phyloP scores from a whole-genome alignment of 2,329 filamentous ascomycete genomes.

The Aspergillus sp. region DNA sequence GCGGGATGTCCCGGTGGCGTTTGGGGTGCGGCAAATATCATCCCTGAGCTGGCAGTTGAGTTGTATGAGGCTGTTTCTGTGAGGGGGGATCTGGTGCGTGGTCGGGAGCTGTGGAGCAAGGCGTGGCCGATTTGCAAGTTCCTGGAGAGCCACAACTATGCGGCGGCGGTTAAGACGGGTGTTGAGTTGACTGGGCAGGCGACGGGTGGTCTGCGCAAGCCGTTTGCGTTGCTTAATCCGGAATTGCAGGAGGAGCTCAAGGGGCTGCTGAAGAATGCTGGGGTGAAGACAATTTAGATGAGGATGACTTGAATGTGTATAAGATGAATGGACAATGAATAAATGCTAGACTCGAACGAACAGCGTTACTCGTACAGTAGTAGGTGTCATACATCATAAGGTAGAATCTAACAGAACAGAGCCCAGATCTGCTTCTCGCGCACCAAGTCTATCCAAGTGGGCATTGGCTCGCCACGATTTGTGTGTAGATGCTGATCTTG shows the following conservation, averaged over 20 bases:
- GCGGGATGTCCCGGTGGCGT: constrained; percentile 56
- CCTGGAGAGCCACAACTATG: constrained; percentile 55
- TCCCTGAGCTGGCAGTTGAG: constrained; percentile 54
- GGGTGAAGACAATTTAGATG: constrained; percentile 38
- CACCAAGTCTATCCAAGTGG: constrained; percentile 36
- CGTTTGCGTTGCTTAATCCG: constrained; percentile 48
- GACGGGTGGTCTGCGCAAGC: constrained; percentile 56
- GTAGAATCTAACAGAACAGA: constrained; percentile 29
- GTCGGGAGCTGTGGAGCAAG: constrained; percentile 54
- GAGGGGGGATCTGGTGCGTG: constrained; percentile 47
- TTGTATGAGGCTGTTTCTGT: constrained; percentile 55
- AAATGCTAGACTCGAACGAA: not conserved
- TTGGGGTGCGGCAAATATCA: constrained; percentile 57
- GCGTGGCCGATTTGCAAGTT: constrained; percentile 58
- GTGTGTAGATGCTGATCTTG: constrained; percentile 32
- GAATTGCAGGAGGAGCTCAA: constrained; percentile 43
- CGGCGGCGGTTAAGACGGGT: constrained; percentile 54
- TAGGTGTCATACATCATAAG: not conserved
- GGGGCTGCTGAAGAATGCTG: constrained; percentile 44
- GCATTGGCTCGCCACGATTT: constrained; percentile 28
- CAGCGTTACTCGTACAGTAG: not conserved
- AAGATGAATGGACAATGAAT: not conserved
- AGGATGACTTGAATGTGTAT: not conserved
- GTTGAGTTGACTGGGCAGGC: constrained; percentile 53
- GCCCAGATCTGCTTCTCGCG: constrained; percentile 33